phyloP scores from a whole-genome alignment of 2,329 filamentous ascomycete species.

The Venturia effusa region DNA sequence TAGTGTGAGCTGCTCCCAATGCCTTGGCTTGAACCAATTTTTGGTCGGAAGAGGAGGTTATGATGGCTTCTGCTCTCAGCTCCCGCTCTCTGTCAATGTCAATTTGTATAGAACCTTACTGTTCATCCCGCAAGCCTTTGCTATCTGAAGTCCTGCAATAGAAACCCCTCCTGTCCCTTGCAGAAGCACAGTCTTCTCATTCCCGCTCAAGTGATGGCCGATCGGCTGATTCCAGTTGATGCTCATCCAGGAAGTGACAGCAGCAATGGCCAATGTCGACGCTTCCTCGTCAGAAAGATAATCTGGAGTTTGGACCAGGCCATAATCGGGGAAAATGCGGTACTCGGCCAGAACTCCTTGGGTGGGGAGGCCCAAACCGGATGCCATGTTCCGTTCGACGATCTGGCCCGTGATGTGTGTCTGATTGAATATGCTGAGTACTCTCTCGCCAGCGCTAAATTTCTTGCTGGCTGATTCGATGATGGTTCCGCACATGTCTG shows the following conservation, averaged over 20 bases:
- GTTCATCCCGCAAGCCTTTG: conserved; percentile 41
- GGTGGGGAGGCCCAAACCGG: conserved; percentile 56
- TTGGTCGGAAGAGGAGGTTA: conserved; percentile 44
- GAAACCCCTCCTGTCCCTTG: conserved; percentile 63
- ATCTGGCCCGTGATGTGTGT: conserved; percentile 33
- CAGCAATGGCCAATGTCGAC: conserved; percentile 36
- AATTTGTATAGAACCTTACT: conserved; percentile 22
- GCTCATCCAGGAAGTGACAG: conserved; percentile 34
- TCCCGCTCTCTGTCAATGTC: too few relatives aligned
- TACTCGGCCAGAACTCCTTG: conserved; percentile 60
- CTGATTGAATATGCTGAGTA: conserved; percentile 23
- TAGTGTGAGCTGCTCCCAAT: conserved; percentile 50
- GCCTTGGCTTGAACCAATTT: conserved; percentile 40
- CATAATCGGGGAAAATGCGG: conserved; percentile 54
- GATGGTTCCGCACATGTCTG: conserved; percentile 8
- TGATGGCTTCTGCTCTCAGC: conserved; percentile 16
- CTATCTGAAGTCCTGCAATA: conserved; percentile 49
- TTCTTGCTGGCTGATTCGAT: background rate
- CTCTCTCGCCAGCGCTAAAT: conserved; percentile 6
- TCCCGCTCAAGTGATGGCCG: conserved; percentile 39
- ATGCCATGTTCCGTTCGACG: conserved; percentile 18
- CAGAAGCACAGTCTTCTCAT: conserved; percentile 43
- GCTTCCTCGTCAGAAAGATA: conserved; percentile 39
- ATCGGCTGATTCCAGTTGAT: conserved; percentile 9
- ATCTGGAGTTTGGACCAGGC: conserved; percentile 53